Conservation (phyloP, 495 filamentous ascomycete species). For the Aspergillus carlsbadensis region DNA sequence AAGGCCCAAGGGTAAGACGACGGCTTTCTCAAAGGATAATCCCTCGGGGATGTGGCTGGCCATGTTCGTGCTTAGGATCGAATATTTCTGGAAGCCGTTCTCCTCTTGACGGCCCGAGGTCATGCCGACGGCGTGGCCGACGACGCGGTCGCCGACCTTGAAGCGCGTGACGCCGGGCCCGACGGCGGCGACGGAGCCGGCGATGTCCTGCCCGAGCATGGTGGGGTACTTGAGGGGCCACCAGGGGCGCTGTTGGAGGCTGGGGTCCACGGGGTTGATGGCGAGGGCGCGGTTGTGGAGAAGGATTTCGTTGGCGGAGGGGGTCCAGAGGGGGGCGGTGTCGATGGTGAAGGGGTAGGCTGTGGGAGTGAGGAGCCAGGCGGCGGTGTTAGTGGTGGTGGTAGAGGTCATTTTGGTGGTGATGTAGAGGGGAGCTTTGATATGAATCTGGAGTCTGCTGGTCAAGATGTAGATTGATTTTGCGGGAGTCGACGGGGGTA, state of each 20-base stretch:
- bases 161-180: slow-evolving; percentile 30
- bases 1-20: slow-evolving; percentile 44
- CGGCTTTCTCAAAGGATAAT: slow-evolving; percentile 25
- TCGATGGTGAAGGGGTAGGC: slow-evolving; percentile 33
- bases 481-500: too few relatives aligned
- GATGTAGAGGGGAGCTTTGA: background rate
- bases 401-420: slow-evolving; percentile 18
- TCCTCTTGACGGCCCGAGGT: slow-evolving; percentile 18
- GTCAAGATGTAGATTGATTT: too few relatives aligned
- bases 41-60: slow-evolving; percentile 10
- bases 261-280: slow-evolving; percentile 45
- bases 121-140: slow-evolving; percentile 19
- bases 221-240: slow-evolving; percentile 16
- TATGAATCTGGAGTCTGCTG: background rate
- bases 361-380: slow-evolving; percentile 31
- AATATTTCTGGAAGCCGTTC: slow-evolving; percentile 32
- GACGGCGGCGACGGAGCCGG: slow-evolving; percentile 35
- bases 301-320: slow-evolving; percentile 33
- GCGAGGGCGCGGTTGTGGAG: slow-evolving; percentile 38
- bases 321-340: slow-evolving; percentile 30
- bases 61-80: slow-evolving; percentile 17
- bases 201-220: slow-evolving; percentile 48
- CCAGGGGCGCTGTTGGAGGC: slow-evolving; percentile 8
- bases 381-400: slow-evolving; percentile 31
- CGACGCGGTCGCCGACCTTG: slow-evolving; percentile 30